Base-by-base conservation (phyloP, 805 yeast genomes). In the Metschnikowia drakensbergensis region DNA sequence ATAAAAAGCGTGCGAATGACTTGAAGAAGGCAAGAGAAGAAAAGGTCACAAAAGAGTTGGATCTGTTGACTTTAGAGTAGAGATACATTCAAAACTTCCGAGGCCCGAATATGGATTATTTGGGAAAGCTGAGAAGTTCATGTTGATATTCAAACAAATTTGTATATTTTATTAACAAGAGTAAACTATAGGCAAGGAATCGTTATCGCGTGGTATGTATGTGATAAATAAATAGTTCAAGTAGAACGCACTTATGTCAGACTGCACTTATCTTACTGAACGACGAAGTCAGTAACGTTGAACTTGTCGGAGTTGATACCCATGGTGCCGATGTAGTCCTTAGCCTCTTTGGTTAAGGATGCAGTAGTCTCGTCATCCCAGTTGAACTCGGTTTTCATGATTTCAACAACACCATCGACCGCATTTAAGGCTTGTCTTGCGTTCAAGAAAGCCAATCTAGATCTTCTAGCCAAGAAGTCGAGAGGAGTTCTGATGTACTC, bases 391-490 rank as follows among this genome's bases (percentile, higher is more conserved):
- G 79, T 74, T 57, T 83, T 90, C 94, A 91, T 86, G 54, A 88
- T 77, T 58, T 86, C 86, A 45, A 87, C 90, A 34, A 92, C 96
- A 53, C 84, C 86, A 54, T 89, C 95, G 48, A 91, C 83, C 11
- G 95, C 86, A 45, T 72, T 75, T 54, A 83, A 71, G 10, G 97
- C 96, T 55, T 86, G 89, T 66, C 82, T 82, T 37, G 94, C 88
- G 70, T 91, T 91, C 64, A 91, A 76, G 74, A 90, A 92, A 3
- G 96, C 96, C 65, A 88, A 82, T 70, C 98, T 83, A 46, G 92
- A 84, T 77, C 98, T 85, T 76, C 97, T 86, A 48, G 96, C 88
- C 56, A 91, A 75, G 76, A 91, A 89, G 68, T 91, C 98, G 49
- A 84, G 72, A 41, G 96, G 95, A 9, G 91, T 86, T 71, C 95